Base-by-base conservation (phyloP, 2,329 filamentous ascomycete species). In the Blumeria graminis region DNA sequence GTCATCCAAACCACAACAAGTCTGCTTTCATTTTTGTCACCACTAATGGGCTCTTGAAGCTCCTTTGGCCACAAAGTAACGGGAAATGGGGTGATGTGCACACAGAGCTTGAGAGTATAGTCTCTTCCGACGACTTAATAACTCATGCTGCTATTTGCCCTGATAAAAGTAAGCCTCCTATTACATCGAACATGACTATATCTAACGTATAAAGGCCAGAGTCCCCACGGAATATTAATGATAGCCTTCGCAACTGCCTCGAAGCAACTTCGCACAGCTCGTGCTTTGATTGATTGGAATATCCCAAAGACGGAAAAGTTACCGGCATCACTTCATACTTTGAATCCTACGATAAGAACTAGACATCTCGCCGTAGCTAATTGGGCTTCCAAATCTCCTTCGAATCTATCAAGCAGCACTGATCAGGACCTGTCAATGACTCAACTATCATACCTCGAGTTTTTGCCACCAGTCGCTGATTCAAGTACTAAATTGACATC, bases 1-100 rank as follows among this genome's bases (percentile, higher is more conserved):
- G 77, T 59, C 86, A 94, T 66, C 83, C 84, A 0, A 76, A 78
- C 58, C 73, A 78, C 1, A 73, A 74, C 56, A 87, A 85, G 66
- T 82, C 84, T 53, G 84, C 85, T 0, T 69, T 95, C 46, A 69
- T 94, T 11, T 84, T 81, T 60, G 76, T 94, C 56, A 92, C 85
- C 34, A 77, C 81, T 48, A 80, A 80, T 62, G 86, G 86, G 7
- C 70, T 78, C 52, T 72, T 95, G 56, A 83, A 81, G 63, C 73
- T 95, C 63, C 75, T 89, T 53, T 94, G 82, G 70, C 78, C 84
- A 43, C 85, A 89, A 61, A 80, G 78, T 46, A 86, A 81, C 66
- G 76, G 74, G 57, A 78, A 78, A 62, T 82, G 86, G 69, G 77
- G 82, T 58, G 85, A 93, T 64, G 76, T 79, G 0, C 77, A 76